Base-by-base conservation (phyloP, 2,329 filamentous ascomycete species). In the Botryotinia narcissicola region DNA sequence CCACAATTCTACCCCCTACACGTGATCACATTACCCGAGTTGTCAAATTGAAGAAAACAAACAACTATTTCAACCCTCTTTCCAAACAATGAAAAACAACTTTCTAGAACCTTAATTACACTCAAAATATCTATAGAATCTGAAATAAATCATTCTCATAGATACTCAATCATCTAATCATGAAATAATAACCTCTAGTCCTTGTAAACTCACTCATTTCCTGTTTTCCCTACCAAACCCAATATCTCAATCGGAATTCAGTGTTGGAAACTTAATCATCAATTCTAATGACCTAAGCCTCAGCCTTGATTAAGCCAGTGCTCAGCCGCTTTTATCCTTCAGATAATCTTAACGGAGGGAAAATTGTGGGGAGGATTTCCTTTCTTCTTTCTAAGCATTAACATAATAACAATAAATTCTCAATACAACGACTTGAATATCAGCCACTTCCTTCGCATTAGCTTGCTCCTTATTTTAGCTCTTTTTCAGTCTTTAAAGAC, bases 91-190 rank as follows among this genome's bases (percentile, higher is more conserved):
- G 7, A 63, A 20, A 44, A 29, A 51, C 25, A 54, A 29, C 9
- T n/a, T 3, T 66, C 35, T 20, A 16, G 22, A 46, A 16, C 18
- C 7, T 18, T 4, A 0, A 18, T 4, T 4, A 18, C 8, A 16
- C 3, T 57, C 3, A 32, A 18, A 57, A 57, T 16, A 57, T 3
- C 1, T 29, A 5, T 1, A 9, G 29, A 29, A 3, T 18, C 0
- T 32, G 1, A 18, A 57, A 18, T 2, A 18, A 4, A 18, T 0
- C 0, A 7, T 4, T 2, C 1, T 2, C 16, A 3, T 57, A 18
- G 2, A 18, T 4, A 57, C 3, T 4, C 14, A 29, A 18, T 7
- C 14, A 29, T 57, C n/a, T 18, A 18, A 29, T 32, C 14, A 57
- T 9, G 0, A 9, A 18, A 29, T 4, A 29, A 4, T 10, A 57